Conservation (phyloP, 2,329 filamentous ascomycete species). For the Alternaria arbusti region DNA sequence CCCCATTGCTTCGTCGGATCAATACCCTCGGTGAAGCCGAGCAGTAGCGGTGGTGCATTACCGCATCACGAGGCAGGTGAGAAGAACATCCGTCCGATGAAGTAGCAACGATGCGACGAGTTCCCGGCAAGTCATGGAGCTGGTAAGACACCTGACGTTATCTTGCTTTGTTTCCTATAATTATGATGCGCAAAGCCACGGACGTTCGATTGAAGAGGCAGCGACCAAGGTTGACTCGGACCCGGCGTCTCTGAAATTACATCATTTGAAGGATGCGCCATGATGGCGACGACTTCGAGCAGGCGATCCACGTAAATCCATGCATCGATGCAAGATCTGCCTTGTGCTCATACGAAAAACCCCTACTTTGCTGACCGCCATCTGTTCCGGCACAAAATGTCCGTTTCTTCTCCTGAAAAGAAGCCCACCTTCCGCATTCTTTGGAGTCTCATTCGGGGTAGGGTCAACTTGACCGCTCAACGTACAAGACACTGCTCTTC, state of each 20-base stretch:
- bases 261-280: not conserved
- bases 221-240: not conserved
- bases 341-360: not conserved
- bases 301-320: rapidly evolving
- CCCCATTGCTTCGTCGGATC: not conserved
- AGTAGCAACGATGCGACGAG: not conserved
- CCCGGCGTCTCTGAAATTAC: not conserved
- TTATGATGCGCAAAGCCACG: not conserved
- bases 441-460: not conserved
- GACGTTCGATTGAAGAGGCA: not conserved
- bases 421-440: not conserved
- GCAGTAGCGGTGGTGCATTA: not conserved
- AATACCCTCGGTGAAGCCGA: not conserved
- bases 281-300: not conserved
- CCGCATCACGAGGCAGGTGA: not conserved
- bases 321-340: not conserved
- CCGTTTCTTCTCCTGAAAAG: not conserved
- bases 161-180: not conserved
- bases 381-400: not conserved
- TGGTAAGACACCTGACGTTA: not conserved
- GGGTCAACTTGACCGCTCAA: not conserved
- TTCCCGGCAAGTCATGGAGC: not conserved
- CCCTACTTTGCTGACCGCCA: too few relatives aligned
- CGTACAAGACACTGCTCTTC: not conserved
- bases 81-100: not conserved